Base-by-base conservation (phyloP, 805 yeast species). In the Nakazawaea laoshanensis region DNA sequence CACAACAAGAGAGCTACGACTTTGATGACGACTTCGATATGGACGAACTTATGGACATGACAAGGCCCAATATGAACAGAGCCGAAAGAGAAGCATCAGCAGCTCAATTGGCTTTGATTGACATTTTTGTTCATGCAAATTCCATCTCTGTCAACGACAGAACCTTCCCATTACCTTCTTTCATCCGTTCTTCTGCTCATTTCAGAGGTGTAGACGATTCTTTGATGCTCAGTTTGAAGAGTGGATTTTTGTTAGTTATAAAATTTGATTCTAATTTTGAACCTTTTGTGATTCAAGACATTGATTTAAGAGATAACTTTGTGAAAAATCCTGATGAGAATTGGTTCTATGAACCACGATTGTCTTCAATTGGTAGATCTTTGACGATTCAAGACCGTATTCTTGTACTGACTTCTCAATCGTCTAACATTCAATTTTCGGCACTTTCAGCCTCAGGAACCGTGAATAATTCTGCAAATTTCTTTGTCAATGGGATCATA, bases 351-450 rank as follows among this genome's bases (percentile, higher is more conserved):
- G 18, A 19, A 8, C 37, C 41, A 13, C 38, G 39, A 30, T 19
- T 43, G 11, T 21, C 42, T 7, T 30, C 35, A 11, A 32, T 46
- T 7, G 53, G 55, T 4, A 38, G 36, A 25, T 30, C 32, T 8
- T 29, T 50, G 4, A 34, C 30, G 11, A 27, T 43, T 8, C 40
- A 37, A 24, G 33, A 32, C 7, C 18, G 36, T 5, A 8, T 50
- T n/a, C 31, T 50, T 8, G 47, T 55, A 11, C 21, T 48, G 5
- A 35, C 50, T 9, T 50, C 55, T 2, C 46, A 48, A 22, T 32
- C 46, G 8, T 46, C 41, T 9, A 38, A 45, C 11, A 36, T 36
- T 25, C 27, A 19, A 24, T 36, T 36, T 19, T 34, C 30, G 24
- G 30, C n/a, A 3, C 10, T 10, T 7, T 24, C 20, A 19, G n/a